These are phyloP conservation scores for Musa itinerans DNA, from an alignment of 176 grass and related monocot species.

Conservation along the genomic window DNA sequence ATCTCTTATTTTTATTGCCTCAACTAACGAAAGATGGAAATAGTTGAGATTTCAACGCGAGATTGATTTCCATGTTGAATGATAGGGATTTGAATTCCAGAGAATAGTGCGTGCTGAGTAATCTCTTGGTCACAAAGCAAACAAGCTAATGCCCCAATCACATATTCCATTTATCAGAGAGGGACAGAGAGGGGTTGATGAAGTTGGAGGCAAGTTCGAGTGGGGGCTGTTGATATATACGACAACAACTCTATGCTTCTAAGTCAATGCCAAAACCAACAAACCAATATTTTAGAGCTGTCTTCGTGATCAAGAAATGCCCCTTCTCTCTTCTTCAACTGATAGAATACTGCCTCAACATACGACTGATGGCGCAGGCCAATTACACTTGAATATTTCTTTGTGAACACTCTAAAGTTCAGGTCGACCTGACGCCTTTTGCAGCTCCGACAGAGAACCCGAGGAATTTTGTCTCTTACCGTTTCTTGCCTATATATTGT, in stretches of 20 bases:
- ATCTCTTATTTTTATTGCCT: too few species aligned
- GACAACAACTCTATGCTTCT: background rate
- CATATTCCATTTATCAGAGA: too few species aligned
- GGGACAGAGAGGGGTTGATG: background rate
- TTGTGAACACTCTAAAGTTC: constrained; percentile 12
- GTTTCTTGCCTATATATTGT: background rate
- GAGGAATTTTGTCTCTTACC: background rate
- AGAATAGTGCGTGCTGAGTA: background rate
- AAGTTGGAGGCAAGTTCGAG: background rate
- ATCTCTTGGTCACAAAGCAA: background rate
- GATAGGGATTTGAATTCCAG: too few species aligned
- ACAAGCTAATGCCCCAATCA: background rate
- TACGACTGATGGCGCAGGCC: background rate
- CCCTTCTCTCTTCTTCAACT: too few species aligned
- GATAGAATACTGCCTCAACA: too few species aligned
- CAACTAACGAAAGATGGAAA: too few species aligned
- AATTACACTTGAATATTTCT: background rate
- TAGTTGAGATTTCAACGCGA: too few species aligned
- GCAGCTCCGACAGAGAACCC: background rate
- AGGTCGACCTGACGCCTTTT: constrained; percentile 1
- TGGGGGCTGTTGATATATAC: background rate
- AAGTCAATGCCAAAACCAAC: background rate
- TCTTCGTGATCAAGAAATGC: too few species aligned
- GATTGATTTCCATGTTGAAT: too few species aligned
- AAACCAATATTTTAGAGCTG: too few species aligned